Evolutionary conservation across 2,329 filamentous ascomycete species (phyloP).

Genomic region (Rutstroemia sp.): DNA sequence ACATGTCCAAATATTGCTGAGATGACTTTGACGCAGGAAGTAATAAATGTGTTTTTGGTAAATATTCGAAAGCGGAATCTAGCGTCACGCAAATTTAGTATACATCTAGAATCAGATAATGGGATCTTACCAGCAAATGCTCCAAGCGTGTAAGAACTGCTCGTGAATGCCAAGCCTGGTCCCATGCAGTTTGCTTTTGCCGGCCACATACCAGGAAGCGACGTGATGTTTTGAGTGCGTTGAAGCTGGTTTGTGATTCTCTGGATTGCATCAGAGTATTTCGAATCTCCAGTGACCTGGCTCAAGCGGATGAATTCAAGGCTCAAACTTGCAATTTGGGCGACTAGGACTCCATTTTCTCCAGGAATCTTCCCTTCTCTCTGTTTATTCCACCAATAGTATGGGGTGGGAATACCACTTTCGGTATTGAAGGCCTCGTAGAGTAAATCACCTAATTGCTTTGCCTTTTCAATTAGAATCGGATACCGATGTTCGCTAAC

Average conservation of each 20-base stretch:
- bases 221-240: constrained; percentile 41
- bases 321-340: constrained; percentile 51
- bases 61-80: constrained; percentile 56
- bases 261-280: constrained; percentile 52
- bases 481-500: constrained; percentile 53
- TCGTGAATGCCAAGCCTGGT: constrained; percentile 31
- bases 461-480: constrained; percentile 56
- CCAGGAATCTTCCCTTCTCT: background rate
- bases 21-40: constrained; percentile 22
- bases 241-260: constrained; percentile 49
- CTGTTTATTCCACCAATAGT: constrained; percentile 2
- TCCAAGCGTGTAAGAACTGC: constrained; percentile 49
- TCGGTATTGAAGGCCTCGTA: constrained; percentile 68
- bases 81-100: constrained; percentile 48
- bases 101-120: constrained; percentile 34
- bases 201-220: constrained; percentile 55
- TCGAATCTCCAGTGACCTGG: constrained; percentile 50
- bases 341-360: constrained; percentile 37
- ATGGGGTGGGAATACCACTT: constrained; percentile 66
- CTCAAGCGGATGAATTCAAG: constrained; percentile 55
- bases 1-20: constrained; percentile 33
- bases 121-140: constrained; percentile 45
- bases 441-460: constrained; percentile 60
- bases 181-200: constrained; percentile 43
- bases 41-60: constrained; percentile 42